These are phyloP conservation scores for Microcyclosporella mali DNA, from an alignment of 2,329 filamentous ascomycete species.

Conservation along the genomic window DNA sequence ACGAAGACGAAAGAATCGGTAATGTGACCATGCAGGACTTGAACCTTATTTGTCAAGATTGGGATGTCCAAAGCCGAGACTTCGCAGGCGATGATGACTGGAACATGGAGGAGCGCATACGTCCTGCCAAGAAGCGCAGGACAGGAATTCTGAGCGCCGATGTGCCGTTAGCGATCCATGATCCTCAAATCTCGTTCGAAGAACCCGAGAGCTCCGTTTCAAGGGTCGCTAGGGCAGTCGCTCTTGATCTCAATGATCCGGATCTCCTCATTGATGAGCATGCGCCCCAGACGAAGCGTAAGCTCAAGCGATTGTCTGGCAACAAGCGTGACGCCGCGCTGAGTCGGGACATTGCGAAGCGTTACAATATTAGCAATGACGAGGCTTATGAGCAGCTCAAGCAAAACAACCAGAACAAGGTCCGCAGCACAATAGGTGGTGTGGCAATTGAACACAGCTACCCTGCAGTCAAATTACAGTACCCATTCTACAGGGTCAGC, in stretches of 20 bases:
- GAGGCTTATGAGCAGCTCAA: slow-evolving; percentile 93
- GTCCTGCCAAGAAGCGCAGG: slow-evolving; percentile 62
- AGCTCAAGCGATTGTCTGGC: slow-evolving; percentile 36
- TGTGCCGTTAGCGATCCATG: slow-evolving; percentile 16
- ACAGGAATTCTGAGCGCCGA: slow-evolving; percentile 29
- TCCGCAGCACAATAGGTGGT: slow-evolving; percentile 84
- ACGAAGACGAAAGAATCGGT: slow-evolving; percentile 61
- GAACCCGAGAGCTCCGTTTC: slow-evolving; percentile 70
- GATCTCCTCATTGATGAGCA: slow-evolving; percentile 76
- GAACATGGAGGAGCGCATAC: slow-evolving; percentile 28
- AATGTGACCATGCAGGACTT: slow-evolving; percentile 76
- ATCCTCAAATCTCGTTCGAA: slow-evolving; percentile 54
- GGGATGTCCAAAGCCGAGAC: slow-evolving; percentile 56
- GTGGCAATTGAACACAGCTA: slow-evolving; percentile 91
- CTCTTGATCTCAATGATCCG: slow-evolving; percentile 82
- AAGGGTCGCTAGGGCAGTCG: slow-evolving; percentile 68
- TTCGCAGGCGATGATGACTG: slow-evolving; percentile 29
- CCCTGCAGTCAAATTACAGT: slow-evolving; percentile 84
- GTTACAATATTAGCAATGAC: slow-evolving; percentile 96
- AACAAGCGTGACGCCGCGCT: slow-evolving; percentile 64
- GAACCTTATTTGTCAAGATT: slow-evolving; percentile 79
- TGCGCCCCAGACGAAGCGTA: slow-evolving; percentile 58
- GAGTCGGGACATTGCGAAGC: slow-evolving; percentile 65
- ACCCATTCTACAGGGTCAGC: slow-evolving; percentile 91
- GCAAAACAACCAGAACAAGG: slow-evolving; percentile 93